Evolutionary conservation across 192 early-diverging fungal species (phyloP), one percentile per base, ranked within the genome.

Genomic region (Coemansia sp.): DNA sequence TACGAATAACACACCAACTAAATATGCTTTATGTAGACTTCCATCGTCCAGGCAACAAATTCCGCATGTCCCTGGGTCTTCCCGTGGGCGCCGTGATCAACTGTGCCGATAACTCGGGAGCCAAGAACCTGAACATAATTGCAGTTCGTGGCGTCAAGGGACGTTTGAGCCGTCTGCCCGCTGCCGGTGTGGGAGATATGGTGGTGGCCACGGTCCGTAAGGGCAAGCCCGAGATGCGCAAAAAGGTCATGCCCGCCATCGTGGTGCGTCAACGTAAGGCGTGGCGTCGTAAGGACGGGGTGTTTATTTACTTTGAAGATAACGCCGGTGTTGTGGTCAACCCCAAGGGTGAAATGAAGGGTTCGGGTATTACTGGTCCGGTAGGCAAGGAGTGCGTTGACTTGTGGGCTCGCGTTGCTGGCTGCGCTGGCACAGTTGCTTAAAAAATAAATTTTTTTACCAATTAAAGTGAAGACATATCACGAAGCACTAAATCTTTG

Each of bases 281-380:
- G 50, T 99, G 97, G 97, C 88, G 97, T 75, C 87, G 97, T 61
- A 82, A 87, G 79, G 97, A 99, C 72, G 97, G 97, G 79, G 91
- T 99, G 80, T 97, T 90, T 85, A 87, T 98, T 61, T 98, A 95
- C 87, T 98, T 98, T 71, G 94, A 96, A 81, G 97, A 99, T 85
- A 99, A 99, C 86, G 97, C 97, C 62, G 97, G 97, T 87, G 97
- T 99, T 56, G 97, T 98, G 72, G 97, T 97, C 76, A 99, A 98
- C 90, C 91, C 91, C 65, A 95, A 96, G 88, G 94, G 94, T 76
- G 94, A 97, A 78, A 97, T 97, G 94, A 97, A 97, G 84, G 97
- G 97, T 70, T 98, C 96, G 54, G 97, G 94, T 57, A 99, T 99
- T 79, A 98, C 96, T 63, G 97, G 97, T 46, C 97, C 97, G 70